Conservation (phyloP, 225 moss, liverwort and hornwort genomes). For the Thuidium tamariscinum region DNA sequence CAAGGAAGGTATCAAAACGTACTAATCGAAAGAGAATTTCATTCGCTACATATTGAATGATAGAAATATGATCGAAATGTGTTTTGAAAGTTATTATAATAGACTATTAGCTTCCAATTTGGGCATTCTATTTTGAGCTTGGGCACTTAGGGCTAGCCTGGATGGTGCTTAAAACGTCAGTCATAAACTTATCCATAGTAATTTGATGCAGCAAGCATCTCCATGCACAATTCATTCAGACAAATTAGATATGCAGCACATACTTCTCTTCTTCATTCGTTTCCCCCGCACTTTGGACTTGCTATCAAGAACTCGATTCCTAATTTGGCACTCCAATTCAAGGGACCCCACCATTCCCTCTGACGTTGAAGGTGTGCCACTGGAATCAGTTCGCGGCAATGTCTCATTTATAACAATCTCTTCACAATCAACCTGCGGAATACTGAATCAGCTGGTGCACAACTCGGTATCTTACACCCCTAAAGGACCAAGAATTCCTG, state of each 20-base stretch:
- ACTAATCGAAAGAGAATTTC: neutral
- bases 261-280: conserved; percentile 30
- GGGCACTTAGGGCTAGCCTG: too few relatives aligned
- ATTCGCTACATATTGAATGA: neutral
- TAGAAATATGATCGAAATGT: neutral
- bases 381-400: neutral
- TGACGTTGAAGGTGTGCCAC: neutral
- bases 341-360: neutral
- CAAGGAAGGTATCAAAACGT: neutral
- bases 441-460: neutral
- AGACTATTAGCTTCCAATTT: neutral
- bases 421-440: conserved; percentile 6
- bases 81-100: neutral
- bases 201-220: neutral
- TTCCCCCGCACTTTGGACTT: neutral
- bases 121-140: neutral
- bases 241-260: neutral
- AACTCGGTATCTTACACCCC: neutral
- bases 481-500: neutral
- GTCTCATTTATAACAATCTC: neutral
- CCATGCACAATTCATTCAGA: neutral
- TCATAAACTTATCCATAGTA: neutral
- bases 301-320: neutral
- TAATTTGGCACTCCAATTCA: neutral
- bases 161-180: neutral